phyloP scores from a whole-genome alignment of 2,329 filamentous ascomycete genomes.

The Pseudogymnoascus sp. region DNA sequence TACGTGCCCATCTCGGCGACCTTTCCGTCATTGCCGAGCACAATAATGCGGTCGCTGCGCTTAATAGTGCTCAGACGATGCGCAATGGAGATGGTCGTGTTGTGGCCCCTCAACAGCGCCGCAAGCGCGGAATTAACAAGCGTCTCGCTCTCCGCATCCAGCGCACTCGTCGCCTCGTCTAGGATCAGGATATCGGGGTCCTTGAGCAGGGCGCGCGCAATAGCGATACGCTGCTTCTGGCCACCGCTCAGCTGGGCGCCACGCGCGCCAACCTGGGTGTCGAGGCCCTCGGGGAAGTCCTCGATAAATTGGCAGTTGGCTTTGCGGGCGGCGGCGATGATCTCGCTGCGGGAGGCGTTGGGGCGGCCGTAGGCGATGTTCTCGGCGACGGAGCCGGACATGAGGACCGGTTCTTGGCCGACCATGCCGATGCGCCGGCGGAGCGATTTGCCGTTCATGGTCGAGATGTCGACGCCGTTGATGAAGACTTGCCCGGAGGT shows the following conservation, averaged over 20 bases:
- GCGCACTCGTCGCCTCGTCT: slow-evolving; percentile 89
- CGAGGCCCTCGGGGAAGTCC: slow-evolving; percentile 91
- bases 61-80: slow-evolving; percentile 96
- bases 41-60: slow-evolving; percentile 87
- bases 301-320: slow-evolving; percentile 96
- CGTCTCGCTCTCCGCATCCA: slow-evolving; percentile 95
- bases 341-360: slow-evolving; percentile 66
- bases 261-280: slow-evolving; percentile 85
- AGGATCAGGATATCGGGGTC: slow-evolving; percentile 94
- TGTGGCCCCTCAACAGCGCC: slow-evolving; percentile 72
- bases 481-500: slow-evolving; percentile 71
- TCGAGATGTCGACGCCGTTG: slow-evolving; percentile 72
- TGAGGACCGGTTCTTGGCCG: slow-evolving; percentile 88
- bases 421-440: slow-evolving; percentile 91
- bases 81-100: slow-evolving; percentile 96
- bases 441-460: slow-evolving; percentile 88
- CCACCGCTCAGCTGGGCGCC: slow-evolving; percentile 92
- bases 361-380: slow-evolving; percentile 91
- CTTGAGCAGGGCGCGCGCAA: slow-evolving; percentile 88
- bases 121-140: slow-evolving; percentile 87
- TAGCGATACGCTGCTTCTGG: slow-evolving; percentile 93
- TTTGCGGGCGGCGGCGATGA: slow-evolving; percentile 77
- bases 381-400: slow-evolving; percentile 76
- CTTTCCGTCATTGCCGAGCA: slow-evolving; percentile 74
- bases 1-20: slow-evolving; percentile 91